Evolutionary conservation across 768 basidiomycete genomes (phyloP), one percentile per base, ranked within the genome.

Genomic region (Calocera viscosa): DNA sequence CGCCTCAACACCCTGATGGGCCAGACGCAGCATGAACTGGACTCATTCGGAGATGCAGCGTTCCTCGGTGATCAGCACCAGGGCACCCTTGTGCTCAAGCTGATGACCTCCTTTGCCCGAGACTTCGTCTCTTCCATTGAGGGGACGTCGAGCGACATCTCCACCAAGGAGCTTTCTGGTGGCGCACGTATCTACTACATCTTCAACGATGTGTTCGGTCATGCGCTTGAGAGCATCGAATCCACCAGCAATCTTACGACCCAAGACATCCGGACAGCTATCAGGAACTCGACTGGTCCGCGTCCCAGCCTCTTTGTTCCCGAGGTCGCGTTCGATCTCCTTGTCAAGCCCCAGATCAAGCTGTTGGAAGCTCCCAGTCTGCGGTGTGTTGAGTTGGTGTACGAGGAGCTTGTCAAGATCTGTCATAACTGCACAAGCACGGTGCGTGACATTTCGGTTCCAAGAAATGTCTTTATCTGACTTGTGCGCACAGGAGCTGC

Each of bases 121-220:
- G 96, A 99, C 78, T 99, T 97, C 69, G 83, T 98, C 65, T 88
- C 94, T 0, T 95, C 94, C 16, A 96, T 99, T 71, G 96, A 99
- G 71, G 96, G 96, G 66, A 97, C 94, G 16, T 92, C 92, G 66
- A 83, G 95, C 40, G 91, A 96, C 69, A 90, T 98, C 72, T 95
- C 93, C 1, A 99, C 96, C 0, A 99, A 99, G 75, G 96, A 99
- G 75, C 86, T 99, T 17, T 97, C 91, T 5, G 96, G 96, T 43
- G 96, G 96, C 53, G 96, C 96, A 26, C 85, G 96, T 65, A 93
- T 99, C 77, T 98, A 98, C 78, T 98, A 98, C 79, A 98, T 99
- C 75, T 99, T 99, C 83, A 93, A 98, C 75, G 96, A 98, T 73
- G 85, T 98, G 65, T 99, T 98, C 73, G 96, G 96, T 1, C 82